phyloP scores from a whole-genome alignment of 2,329 filamentous ascomycete genomes.

The Colletotrichum sp. region DNA sequence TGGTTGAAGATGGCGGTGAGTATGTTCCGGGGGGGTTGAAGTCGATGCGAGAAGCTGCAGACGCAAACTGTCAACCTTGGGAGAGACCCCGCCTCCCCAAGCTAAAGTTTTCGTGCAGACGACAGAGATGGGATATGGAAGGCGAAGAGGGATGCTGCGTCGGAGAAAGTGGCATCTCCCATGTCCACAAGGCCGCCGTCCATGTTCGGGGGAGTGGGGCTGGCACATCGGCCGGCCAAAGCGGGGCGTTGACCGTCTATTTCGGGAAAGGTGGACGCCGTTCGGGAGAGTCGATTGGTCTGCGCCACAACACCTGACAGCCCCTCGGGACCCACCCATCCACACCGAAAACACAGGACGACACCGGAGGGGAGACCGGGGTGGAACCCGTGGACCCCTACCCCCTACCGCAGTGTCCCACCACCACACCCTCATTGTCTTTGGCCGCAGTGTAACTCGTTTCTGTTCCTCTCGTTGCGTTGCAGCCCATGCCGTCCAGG shows the following conservation, averaged over 20 bases:
- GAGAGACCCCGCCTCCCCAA: neutral
- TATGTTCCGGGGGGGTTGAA: neutral
- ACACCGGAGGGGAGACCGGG: neutral
- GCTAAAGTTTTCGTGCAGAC: neutral
- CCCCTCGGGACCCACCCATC: slow-evolving; percentile 30
- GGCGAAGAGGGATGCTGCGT: neutral
- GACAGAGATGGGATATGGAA: neutral
- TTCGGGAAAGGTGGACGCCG: slow-evolving; percentile 15
- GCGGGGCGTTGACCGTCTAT: slow-evolving; percentile 4
- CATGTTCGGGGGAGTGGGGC: slow-evolving; percentile 6
- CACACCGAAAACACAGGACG: neutral
- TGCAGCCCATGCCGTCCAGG: neutral
- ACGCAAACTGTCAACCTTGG: neutral
- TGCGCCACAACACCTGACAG: slow-evolving; percentile 42
- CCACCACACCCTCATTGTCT: neutral
- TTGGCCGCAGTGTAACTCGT: neutral
- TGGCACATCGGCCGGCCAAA: neutral
- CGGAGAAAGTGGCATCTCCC: neutral
- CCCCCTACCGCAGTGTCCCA: neutral
- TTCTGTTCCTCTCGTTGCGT: neutral
- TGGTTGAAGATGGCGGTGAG: neutral
- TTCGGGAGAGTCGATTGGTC: slow-evolving; percentile 35
- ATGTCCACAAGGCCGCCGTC: neutral
- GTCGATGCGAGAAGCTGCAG: neutral
- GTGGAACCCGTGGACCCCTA: neutral